phyloP scores from a whole-genome alignment of 331 rosid genomes.

The Cucumis variabilis region DNA sequence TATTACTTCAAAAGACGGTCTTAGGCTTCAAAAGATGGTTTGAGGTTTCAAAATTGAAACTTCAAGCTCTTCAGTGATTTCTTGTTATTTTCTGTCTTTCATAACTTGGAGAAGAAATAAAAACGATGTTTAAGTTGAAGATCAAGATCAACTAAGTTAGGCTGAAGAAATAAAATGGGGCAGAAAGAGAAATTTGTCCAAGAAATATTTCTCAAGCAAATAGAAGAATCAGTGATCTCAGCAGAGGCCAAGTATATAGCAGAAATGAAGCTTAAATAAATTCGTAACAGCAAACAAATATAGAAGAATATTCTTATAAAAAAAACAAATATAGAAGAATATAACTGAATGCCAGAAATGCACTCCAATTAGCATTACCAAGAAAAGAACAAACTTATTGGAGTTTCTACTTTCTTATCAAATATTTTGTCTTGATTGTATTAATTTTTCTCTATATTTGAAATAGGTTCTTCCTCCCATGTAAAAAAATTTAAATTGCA shows the following conservation, averaged over 20 bases:
- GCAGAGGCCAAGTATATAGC: not conserved
- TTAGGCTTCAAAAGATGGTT: not conserved
- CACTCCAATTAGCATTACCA: not conserved
- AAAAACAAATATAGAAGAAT: not conserved
- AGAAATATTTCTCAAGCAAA: conserved; percentile 5
- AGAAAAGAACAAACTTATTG: not conserved
- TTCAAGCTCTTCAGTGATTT: not conserved
- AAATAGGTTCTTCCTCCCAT: no score
- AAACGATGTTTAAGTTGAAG: not conserved
- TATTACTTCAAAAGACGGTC: not conserved
- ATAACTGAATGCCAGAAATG: not conserved
- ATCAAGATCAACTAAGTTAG: not conserved
- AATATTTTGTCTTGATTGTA: no score
- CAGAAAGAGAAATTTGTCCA: not conserved
- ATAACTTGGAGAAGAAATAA: not conserved
- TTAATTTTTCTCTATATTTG: no score
- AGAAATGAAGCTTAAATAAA: not conserved
- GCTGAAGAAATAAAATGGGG: not conserved
- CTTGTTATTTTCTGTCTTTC: not conserved
- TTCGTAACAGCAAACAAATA: not conserved
- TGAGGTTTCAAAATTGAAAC: not conserved
- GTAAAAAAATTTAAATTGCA: no score
- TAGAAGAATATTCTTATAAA: no score
- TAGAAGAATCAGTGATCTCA: not conserved
- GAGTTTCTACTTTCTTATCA: no score